Evolutionary conservation across 352 stramenopile species (phyloP), one percentile per base, ranked within the genome.

Genomic region (Pythium sp.): DNA sequence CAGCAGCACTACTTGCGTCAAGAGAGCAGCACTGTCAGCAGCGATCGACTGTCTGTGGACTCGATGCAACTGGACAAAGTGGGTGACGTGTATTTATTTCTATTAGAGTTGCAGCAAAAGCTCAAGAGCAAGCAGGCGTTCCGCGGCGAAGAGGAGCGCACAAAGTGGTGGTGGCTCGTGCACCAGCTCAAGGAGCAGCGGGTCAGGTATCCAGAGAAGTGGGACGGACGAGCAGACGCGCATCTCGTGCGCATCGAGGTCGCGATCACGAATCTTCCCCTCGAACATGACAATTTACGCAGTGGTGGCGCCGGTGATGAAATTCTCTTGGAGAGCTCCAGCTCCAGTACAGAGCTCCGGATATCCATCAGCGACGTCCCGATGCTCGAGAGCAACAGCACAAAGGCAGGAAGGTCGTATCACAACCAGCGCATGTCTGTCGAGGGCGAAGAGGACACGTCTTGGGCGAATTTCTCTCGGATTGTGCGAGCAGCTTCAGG

Each of bases 171-270:
- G 36, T 80, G 67, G 76, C 60, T 66, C 20, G 68, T 79, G 62
- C 68, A 84, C 32, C 72, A 77, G 61, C 67, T 82, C 43, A 76
- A 67, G 46, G 66, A 71, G 20, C 74, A 82, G 56, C 74, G 74
- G 41, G 59, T 77, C 20, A 58, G 69, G 55, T 56, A 58, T 30
- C 65, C 69, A 18, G 57, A 64, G n/a, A 68, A 62, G 9, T 81
- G 73, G 75, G 60, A 63, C 15, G 60, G 56, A 6, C 56, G 68
- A 32, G 64, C 72, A 30, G 58, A 74, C 64, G 70, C 70, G 34
- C 49, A 78, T 7, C 66, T 86, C 36, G 41, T 49, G 26, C 63
- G 64, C 11, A 72, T 84, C 20, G 76, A 84, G 49, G 62, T 72
- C 36, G 69, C 74, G 51, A 82, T 81, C 66, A 56, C 64, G 7